A percentile compares a stretch with the other conserved stretches of the same genome.
Evolutionary conservation across 495 filamentous ascomycete species (phyloP).

Genomic region (Amniculicola lignicola): DNA sequence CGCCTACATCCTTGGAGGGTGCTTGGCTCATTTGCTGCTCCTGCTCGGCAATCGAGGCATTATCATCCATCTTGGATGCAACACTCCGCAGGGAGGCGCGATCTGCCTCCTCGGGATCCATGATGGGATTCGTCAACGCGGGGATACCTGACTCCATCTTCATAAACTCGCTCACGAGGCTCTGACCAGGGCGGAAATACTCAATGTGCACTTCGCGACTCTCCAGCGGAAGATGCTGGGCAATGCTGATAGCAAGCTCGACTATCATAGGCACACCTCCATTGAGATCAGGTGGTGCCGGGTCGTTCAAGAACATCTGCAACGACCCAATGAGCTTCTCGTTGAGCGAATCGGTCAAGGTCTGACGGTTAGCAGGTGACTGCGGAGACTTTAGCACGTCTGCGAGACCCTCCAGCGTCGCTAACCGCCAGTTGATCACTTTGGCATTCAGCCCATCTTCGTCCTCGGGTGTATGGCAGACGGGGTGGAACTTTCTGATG

Average conservation of each 20-base stretch:
- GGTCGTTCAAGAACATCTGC: conserved; percentile 68
- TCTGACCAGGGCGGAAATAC: conserved; percentile 72
- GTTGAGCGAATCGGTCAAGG: conserved; percentile 66
- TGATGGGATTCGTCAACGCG: conserved; percentile 57
- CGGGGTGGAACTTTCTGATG: conserved; percentile 70
- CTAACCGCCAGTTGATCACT: conserved; percentile 87
- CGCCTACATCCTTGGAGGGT: conserved; percentile 28
- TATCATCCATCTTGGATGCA: conserved; percentile 36
- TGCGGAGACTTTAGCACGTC: conserved; percentile 64
- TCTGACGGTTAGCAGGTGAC: conserved; percentile 58
- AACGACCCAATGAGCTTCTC: conserved; percentile 68
- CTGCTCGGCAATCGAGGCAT: conserved; percentile 23
- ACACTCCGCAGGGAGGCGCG: conserved; percentile 42
- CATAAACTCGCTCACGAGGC: conserved; percentile 69
- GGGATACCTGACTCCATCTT: conserved; percentile 78
- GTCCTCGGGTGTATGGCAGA: conserved; percentile 73
- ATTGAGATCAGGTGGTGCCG: conserved; percentile 71
- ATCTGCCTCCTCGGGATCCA: conserved; percentile 47
- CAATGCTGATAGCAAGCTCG: conserved; percentile 83
- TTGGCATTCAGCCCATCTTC: conserved; percentile 83
- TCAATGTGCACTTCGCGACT: conserved; percentile 85
- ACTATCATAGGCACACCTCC: conserved; percentile 85
- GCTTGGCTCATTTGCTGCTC: conserved; percentile 8
- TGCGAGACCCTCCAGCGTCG: conserved; percentile 87
- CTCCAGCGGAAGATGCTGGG: conserved; percentile 82